Percentiles rank a stretch among this genome's conserved stretches.
phyloP scores from a whole-genome alignment of 129 eudicot genomes.

The Flaveria bidentis region DNA sequence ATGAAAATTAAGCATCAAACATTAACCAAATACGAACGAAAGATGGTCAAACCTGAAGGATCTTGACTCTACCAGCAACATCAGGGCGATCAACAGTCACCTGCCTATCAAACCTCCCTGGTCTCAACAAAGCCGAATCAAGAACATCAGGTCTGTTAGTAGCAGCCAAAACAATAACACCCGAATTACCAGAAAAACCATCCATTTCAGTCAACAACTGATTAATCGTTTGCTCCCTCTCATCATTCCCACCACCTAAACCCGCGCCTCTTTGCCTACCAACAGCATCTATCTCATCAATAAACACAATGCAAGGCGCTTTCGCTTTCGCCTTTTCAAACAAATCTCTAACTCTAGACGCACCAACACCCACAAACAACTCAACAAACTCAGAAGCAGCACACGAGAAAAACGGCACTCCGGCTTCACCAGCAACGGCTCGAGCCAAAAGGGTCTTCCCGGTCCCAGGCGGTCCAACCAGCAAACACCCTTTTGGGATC shows the following conservation, averaged over 20 bases:
- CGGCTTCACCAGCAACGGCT: constrained; percentile 95
- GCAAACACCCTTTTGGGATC: constrained; percentile 90
- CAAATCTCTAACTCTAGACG: constrained; percentile 91
- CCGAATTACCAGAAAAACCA: constrained; percentile 86
- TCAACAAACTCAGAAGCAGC: constrained; percentile 96
- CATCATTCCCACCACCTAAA: constrained; percentile 98
- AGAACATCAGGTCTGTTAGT: constrained; percentile 97
- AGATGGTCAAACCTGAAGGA: constrained; percentile 71
- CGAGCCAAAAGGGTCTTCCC: constrained; percentile 94
- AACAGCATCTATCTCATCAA: constrained; percentile 96
- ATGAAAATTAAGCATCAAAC: not conserved
- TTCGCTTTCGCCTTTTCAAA: constrained; percentile 85
- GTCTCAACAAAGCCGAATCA: constrained; percentile 97
- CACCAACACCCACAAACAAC: constrained; percentile 94
- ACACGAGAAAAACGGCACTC: constrained; percentile 86
- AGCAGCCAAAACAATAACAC: constrained; percentile 97
- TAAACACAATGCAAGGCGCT: constrained; percentile 95
- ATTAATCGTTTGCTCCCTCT: constrained; percentile 94
- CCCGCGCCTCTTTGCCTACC: constrained; percentile 99
- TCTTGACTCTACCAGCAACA: constrained; percentile 94
- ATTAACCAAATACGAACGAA: not conserved
- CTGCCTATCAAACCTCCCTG: constrained; percentile 93
- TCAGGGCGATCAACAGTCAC: constrained; percentile 96
- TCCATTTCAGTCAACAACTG: constrained; percentile 99
- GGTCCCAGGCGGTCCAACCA: constrained; percentile 96